Base-by-base conservation (phyloP, 257 asterid species). In the Scutellaria baicalensis region DNA sequence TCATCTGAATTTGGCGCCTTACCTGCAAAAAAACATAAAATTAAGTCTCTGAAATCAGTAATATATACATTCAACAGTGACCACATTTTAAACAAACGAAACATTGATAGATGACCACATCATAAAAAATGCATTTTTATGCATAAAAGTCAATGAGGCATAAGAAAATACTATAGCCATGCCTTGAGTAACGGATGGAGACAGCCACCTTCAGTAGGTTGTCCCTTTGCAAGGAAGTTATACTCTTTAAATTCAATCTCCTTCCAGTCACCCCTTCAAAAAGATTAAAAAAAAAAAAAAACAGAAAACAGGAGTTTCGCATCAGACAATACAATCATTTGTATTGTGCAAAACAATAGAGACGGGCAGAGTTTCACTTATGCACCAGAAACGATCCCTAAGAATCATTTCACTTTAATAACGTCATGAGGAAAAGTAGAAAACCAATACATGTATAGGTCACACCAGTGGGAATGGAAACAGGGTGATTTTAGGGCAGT, bases 211-310 rank as follows among this genome's bases (percentile, higher is more conserved):
- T 91, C 97, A 49, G 89, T 85, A 42, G 97, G 99, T 79, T 73
- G 97, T 67, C 99, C 99, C 79, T 88, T 89, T 6, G 99, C 99
- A 62, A 83, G 88, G 83, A 94, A 94, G 88, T 94, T 94, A 73
- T 89, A 94, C 75, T 89, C 97, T 75, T 94, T 94, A 68, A 93
- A 93, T 77, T 88, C 96, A 72, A 94, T 38, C 68, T 91, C 95
- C 81, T 83, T 88, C 99, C 97, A 91, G 18, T 91, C 99, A 58
- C 95, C 99, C 85, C 97, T 93, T 64, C 77, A 86, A 64, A 70
- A 13, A 64, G 2, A 23, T 2, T 5, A 72, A 87, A 66, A 71
- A 9, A 65, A 69, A 64, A 43, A 61, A 27, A 27, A 27, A 27
- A 5, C 1, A 23, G 2, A 23, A 23, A 23, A 23, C 27, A 64